phyloP scores from a whole-genome alignment of 257 asterid species.

The Paulownia fortunei region DNA sequence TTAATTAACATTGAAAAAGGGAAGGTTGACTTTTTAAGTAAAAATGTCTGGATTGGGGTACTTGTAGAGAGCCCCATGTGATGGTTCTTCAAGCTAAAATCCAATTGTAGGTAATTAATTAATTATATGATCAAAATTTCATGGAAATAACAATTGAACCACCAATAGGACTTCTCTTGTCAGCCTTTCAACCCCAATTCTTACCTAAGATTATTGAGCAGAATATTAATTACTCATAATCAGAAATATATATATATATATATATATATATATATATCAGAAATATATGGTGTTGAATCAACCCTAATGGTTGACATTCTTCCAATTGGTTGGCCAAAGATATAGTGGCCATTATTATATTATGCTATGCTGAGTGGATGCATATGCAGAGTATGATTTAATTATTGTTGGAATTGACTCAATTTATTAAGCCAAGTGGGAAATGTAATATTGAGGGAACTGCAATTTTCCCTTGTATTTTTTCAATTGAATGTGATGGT shows the following conservation, averaged over 20 bases:
- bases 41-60: background rate
- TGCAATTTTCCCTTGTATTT: background rate
- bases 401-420: background rate
- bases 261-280: background rate
- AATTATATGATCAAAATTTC: background rate
- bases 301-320: constrained; percentile 6
- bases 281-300: background rate
- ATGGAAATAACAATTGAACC: background rate
- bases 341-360: background rate
- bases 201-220: background rate
- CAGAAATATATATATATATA: background rate
- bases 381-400: background rate
- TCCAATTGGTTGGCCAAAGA: constrained; percentile 2
- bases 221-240: background rate
- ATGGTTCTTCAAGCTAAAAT: background rate
- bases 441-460: background rate
- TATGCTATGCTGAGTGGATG: background rate
- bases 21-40: background rate
- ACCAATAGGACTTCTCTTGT: constrained; percentile 1
- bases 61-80: background rate
- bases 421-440: constrained; percentile 9
- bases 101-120: background rate
- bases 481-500: too few relatives aligned
- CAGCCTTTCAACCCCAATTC: background rate
- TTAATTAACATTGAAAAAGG: background rate